Evolutionary conservation across 2,329 filamentous ascomycete species (phyloP).

Genomic region (Albifimbria verrucaria): DNA sequence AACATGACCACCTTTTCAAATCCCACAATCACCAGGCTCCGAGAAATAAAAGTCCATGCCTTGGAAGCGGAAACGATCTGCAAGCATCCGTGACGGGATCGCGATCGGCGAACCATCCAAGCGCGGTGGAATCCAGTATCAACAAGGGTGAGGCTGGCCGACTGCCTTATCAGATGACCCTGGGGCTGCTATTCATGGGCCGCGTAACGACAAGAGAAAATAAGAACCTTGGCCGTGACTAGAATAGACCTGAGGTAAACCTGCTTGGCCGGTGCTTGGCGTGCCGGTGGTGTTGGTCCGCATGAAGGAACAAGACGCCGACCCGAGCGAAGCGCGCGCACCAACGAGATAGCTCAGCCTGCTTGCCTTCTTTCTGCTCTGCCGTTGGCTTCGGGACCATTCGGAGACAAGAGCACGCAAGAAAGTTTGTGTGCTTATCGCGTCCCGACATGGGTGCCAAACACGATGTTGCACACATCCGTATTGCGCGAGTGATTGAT

Average conservation of each 20-base stretch:
- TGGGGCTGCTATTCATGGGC: not conserved
- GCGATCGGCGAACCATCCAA: not conserved
- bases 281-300: not conserved
- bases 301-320: not conserved
- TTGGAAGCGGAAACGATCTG: not conserved
- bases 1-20: not conserved
- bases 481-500: not conserved
- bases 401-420: too few relatives aligned
- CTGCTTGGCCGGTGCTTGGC: not conserved
- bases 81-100: not conserved
- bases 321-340: not conserved
- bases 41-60: not conserved
- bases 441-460: not conserved
- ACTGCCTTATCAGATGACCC: not conserved
- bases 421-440: not conserved
- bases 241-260: not conserved
- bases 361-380: too few relatives aligned
- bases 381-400: too few relatives aligned
- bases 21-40: not conserved
- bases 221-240: not conserved
- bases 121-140: not conserved
- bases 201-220: not conserved
- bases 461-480: not conserved
- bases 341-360: too few relatives aligned
- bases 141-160: not conserved